Evolutionary conservation across 2,329 filamentous ascomycete genomes (phyloP).

Genomic region (Pseudogymnoascus sp.): DNA sequence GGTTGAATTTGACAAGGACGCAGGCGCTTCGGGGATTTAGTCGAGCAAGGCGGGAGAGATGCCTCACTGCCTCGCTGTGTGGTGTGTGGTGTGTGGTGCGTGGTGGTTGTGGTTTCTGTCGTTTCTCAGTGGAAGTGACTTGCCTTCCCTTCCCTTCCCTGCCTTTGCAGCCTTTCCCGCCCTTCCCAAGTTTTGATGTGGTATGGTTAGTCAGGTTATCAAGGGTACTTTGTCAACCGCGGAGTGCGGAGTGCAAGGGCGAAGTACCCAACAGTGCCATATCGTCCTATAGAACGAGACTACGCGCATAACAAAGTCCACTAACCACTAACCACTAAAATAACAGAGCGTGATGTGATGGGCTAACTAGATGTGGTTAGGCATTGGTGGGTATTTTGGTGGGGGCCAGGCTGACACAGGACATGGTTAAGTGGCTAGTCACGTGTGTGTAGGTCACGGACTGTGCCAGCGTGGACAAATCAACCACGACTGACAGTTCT

Average conservation of each 20-base stretch:
- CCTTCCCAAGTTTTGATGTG: neutral
- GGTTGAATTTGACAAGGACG: neutral
- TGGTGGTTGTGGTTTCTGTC: no score
- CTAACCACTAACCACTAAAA: neutral
- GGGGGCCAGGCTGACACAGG: neutral
- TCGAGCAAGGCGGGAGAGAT: neutral
- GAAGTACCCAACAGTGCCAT: neutral
- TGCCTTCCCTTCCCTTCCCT: no score
- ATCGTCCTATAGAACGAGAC: neutral
- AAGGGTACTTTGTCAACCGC: neutral
- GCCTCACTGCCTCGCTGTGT: neutral
- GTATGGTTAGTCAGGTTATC: neutral
- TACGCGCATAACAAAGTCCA: no score
- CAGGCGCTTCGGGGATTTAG: neutral
- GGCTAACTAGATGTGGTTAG: neutral
- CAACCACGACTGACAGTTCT: neutral
- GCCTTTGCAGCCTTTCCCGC: neutral
- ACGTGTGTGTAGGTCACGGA: neutral
- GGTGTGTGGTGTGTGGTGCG: no score
- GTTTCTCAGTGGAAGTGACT: no score
- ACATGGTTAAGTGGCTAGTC: no score
- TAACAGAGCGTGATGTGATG: neutral
- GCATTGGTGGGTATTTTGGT: neutral
- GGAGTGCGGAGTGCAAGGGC: neutral
- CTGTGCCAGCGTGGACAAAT: neutral